phyloP scores from a whole-genome alignment of 2,329 filamentous ascomycete species.

The Cordyceps javanica region DNA sequence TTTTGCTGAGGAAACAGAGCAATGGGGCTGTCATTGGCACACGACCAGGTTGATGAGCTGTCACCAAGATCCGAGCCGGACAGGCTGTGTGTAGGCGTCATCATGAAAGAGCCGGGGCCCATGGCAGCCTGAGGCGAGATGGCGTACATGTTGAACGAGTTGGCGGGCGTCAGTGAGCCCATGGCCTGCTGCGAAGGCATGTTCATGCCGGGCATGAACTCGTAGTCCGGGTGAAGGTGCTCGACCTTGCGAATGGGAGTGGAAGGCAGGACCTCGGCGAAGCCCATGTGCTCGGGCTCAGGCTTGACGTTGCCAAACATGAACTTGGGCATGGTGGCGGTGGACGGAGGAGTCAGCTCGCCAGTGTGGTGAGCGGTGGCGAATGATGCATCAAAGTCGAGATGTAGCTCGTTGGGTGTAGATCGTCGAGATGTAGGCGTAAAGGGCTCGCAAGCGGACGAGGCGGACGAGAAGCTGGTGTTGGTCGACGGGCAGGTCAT shows the following conservation, averaged over 20 bases:
- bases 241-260: constrained; percentile 33
- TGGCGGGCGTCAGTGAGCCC: constrained; percentile 32
- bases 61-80: constrained; percentile 34
- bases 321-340: constrained; percentile 26
- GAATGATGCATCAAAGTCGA: constrained; percentile 31
- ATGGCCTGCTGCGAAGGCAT: constrained; percentile 27
- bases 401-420: constrained; percentile 31
- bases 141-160: constrained; percentile 29
- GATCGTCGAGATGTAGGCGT: constrained; percentile 40
- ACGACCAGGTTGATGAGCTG: constrained; percentile 32
- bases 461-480: constrained; percentile 35
- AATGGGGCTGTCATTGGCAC: constrained; percentile 35
- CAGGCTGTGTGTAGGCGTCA: constrained; percentile 34
- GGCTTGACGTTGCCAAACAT: constrained; percentile 28
- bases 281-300: constrained; percentile 28
- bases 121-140: constrained; percentile 29
- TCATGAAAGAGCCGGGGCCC: constrained; percentile 30
- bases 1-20: constrained; percentile 31
- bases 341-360: constrained; percentile 32
- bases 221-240: constrained; percentile 30
- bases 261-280: constrained; percentile 26
- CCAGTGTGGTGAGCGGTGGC: constrained; percentile 22
- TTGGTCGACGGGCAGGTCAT: constrained; percentile 30
- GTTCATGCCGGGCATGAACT: constrained; percentile 33
- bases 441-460: constrained; percentile 35